A percentile compares a stretch with the other conserved stretches of the same genome.
Conservation (phyloP, 2,329 filamentous ascomycete genomes). For the Cordyceps farinosa region DNA sequence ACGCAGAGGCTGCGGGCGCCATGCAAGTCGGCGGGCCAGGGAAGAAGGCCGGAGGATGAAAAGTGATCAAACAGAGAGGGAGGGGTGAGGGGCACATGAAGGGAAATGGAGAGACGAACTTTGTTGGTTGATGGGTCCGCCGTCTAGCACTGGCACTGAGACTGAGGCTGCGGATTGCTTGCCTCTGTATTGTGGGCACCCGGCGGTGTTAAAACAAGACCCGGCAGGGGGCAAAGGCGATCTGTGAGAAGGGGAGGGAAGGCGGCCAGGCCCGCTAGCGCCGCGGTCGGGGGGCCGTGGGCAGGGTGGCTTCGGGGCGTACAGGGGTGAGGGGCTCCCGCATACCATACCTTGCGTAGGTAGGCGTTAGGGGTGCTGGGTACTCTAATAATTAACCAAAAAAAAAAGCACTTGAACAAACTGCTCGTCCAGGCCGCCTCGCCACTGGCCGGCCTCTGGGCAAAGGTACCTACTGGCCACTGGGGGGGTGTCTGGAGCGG, state of each 20-base stretch:
- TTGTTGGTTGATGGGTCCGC: constrained; percentile 13
- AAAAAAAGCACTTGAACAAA: no score
- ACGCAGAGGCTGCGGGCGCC: not conserved
- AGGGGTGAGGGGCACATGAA: no score
- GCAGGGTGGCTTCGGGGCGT: not conserved
- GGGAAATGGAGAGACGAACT: not conserved
- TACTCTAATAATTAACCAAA: no score
- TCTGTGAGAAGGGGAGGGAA: not conserved
- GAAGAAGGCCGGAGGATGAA: not conserved
- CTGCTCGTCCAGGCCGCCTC: no score
- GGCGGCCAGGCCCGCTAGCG: constrained; percentile 7
- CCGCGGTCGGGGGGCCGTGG: not conserved
- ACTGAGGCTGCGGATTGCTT: not conserved
- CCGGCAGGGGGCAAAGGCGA: not conserved
- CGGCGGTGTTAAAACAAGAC: not conserved
- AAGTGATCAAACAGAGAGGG: not conserved
- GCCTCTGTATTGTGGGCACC: not conserved
- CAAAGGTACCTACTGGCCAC: not conserved
- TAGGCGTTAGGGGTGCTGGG: no score
- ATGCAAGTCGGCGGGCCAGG: constrained; percentile 2
- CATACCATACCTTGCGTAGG: not conserved
- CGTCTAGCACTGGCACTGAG: not conserved
- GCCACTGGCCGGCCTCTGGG: no score
- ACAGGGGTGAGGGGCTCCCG: not conserved
- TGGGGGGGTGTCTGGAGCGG: not conserved